A percentile compares a stretch with the other conserved stretches of the same genome.
Evolutionary conservation across 208 protist genomes (phyloP).

Genomic region (Leishmania mexicana): DNA sequence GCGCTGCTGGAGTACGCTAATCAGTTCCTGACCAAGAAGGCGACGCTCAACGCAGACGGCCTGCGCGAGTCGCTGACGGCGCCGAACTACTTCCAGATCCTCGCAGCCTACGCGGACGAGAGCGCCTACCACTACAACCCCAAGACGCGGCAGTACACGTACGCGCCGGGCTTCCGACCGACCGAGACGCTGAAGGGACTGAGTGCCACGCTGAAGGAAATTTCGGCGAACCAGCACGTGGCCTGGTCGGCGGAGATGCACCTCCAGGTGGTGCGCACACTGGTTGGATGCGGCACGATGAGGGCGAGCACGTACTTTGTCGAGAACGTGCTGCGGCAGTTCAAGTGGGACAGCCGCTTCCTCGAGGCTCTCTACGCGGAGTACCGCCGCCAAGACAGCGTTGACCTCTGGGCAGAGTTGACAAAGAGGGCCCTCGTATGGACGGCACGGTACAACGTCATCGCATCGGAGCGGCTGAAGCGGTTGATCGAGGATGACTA

Average conservation of each 20-base stretch:
- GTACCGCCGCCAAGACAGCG: slow-evolving; percentile 87
- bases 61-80: slow-evolving; percentile 64
- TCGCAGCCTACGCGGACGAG: slow-evolving; percentile 77
- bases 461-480: slow-evolving; percentile 72
- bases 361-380: slow-evolving; percentile 87
- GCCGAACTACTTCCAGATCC: slow-evolving; percentile 79
- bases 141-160: slow-evolving; percentile 44
- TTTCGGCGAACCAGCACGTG: slow-evolving; percentile 71
- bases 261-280: slow-evolving; percentile 70
- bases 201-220: slow-evolving; percentile 56
- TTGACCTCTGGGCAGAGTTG: slow-evolving; percentile 86
- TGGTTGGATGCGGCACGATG: slow-evolving; percentile 89
- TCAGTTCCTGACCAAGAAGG: slow-evolving; percentile 62
- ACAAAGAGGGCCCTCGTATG: slow-evolving; percentile 92
- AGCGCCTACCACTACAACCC: slow-evolving; percentile 61
- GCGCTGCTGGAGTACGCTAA: slow-evolving; percentile 54
- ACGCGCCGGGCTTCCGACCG: slow-evolving; percentile 66
- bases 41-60: slow-evolving; percentile 19
- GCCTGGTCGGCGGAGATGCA: slow-evolving; percentile 90
- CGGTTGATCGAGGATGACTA: slow-evolving; percentile 93
- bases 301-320: slow-evolving; percentile 92
- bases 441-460: slow-evolving; percentile 86
- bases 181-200: slow-evolving; percentile 49
- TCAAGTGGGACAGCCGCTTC: slow-evolving; percentile 78
- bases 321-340: slow-evolving; percentile 86